Conservation (phyloP, 305 asterid genomes). For the Solanum hybrid region DNA sequence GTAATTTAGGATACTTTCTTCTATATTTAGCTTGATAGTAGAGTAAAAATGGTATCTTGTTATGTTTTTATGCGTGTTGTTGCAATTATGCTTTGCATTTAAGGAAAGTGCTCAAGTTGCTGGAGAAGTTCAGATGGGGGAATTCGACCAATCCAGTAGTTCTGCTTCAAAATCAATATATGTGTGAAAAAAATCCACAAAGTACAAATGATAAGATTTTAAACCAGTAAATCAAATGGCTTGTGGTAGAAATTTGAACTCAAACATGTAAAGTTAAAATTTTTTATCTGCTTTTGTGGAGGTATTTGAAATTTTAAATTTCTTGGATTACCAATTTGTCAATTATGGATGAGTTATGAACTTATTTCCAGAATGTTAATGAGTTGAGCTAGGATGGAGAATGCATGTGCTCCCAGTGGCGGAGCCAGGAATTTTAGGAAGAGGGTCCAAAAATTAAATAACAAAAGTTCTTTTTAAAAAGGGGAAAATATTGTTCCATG, state of each 20-base stretch:
- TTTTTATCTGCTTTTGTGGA: not conserved
- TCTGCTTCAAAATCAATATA: not conserved
- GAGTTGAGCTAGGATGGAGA: not conserved
- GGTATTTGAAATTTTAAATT: not conserved
- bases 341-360: not conserved
- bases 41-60: not conserved
- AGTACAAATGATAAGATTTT: not conserved
- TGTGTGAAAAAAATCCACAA: not conserved
- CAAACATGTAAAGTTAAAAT: not conserved
- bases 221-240: not conserved
- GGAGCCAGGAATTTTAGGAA: too few species aligned
- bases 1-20: not conserved
- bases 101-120: not conserved
- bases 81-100: not conserved
- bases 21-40: not conserved
- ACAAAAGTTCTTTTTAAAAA: too few species aligned
- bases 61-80: not conserved
- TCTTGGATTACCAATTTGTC: not conserved
- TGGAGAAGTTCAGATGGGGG: not conserved
- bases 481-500: too few species aligned
- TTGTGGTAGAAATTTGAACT: not conserved
- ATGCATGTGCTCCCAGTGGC: not conserved
- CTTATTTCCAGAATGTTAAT: not conserved
- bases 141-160: not conserved
- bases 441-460: too few species aligned